Conservation (phyloP, 2,329 filamentous ascomycete species). For the Cytospora piceicola region DNA sequence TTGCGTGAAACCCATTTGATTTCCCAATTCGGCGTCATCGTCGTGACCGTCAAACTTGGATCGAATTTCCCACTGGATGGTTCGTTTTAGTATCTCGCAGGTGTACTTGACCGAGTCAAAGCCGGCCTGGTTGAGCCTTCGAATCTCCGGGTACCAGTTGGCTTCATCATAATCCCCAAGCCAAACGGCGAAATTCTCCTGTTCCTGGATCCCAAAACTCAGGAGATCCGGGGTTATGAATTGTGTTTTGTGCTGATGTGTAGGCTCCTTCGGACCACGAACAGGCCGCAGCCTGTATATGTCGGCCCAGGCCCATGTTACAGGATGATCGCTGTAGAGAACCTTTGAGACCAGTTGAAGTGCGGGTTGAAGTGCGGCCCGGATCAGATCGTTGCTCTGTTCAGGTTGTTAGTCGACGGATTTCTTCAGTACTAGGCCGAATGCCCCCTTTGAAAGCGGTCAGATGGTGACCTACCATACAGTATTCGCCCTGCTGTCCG, state of each 20-base stretch:
- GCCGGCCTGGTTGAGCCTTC: neutral
- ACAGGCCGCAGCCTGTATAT: slow-evolving; percentile 13
- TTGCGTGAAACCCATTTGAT: slow-evolving; percentile 5
- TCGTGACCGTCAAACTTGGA: neutral
- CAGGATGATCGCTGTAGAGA: slow-evolving; percentile 23
- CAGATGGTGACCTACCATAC: neutral
- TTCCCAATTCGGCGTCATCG: neutral
- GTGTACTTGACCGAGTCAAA: slow-evolving; percentile 21
- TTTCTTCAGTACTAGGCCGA: neutral
- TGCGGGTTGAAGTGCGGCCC: slow-evolving; percentile 26
- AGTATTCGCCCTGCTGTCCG: slow-evolving; percentile 24
- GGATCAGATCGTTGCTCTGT: slow-evolving; percentile 20
- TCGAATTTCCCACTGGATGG: slow-evolving; percentile 15
- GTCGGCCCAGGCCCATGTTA: slow-evolving; percentile 23
- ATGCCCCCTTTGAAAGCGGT: neutral
- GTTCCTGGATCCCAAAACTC: neutral
- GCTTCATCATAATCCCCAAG: neutral
- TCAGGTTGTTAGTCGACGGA: neutral
- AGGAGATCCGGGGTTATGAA: neutral
- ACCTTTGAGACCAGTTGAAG: slow-evolving; percentile 25
- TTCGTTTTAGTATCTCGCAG: slow-evolving; percentile 22
- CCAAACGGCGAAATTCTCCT: slow-evolving; percentile 2
- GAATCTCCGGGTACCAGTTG: slow-evolving; percentile 13
- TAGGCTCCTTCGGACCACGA: neutral
- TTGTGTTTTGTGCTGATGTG: neutral